Base-by-base conservation (phyloP, 441 rosid species). In the Erodium moschatum region DNA sequence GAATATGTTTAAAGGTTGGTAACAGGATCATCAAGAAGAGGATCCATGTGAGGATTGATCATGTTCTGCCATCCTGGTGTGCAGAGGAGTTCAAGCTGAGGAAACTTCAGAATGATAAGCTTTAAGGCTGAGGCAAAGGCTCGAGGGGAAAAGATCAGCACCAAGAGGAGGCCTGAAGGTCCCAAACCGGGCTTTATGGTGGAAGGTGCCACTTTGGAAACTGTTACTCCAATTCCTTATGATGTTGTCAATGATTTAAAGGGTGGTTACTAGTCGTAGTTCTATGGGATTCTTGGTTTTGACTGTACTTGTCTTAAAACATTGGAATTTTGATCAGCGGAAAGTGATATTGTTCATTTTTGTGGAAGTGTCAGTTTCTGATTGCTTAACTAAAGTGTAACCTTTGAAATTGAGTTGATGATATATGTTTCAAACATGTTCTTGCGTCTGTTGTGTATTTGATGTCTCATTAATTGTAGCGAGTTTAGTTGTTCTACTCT, bases 121-220 rank as follows among this genome's bases (percentile, higher is more conserved):
- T 73, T 73, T 44, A 73, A 73, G 76, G 76, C 73, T 0, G 76
- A 66, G 27, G 76, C 76, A 0, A 69, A 73, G 46, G 69, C 72
- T 20, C 66, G 67, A 12, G 73, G 76, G 1, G 76, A 73, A 69
- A 73, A 65, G 61, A 73, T 73, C 48, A 73, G 72, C 72, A 73
- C 76, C 0, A 73, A 73, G 66, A 73, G 76, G 68, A 68, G 50
- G 15, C 72, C 76, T 0, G 10, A 73, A 54, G 76, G 76, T 21
- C 76, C 76, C 58, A 73, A 73, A 18, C 76, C 76, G 0, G 76
- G 76, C 13, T 73, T 73, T 68, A 73, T 50, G 76, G 76, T 73
- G 0, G 72, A 68, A 64, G 76, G 76, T 5, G 65, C 76, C 27
- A 73, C 72, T 35, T 48, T 73, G 11, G 69, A 69, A 18, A 73